A percentile compares a stretch with the other conserved stretches of the same genome.
Evolutionary conservation across 176 grass and related monocot genomes (phyloP).

Genomic region (Zoysia japonica): DNA sequence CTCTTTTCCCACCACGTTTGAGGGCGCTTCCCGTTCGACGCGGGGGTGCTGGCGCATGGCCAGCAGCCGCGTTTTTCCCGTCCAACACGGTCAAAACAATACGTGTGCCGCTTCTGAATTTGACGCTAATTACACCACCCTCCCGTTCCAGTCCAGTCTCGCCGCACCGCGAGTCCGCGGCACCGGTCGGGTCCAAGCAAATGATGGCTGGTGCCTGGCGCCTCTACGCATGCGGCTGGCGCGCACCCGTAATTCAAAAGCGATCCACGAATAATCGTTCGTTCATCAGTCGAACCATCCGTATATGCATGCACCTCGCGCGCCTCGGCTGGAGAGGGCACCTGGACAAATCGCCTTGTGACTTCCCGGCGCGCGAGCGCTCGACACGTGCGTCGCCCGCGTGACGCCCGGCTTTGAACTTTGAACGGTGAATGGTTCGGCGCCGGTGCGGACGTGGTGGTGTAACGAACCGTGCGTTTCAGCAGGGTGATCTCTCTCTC

Average conservation of each 20-base stretch:
- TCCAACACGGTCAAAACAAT: constrained; percentile 43
- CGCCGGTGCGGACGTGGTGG: constrained; percentile 22
- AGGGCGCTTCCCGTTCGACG: not conserved
- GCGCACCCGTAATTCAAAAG: not conserved
- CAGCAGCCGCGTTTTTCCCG: not conserved
- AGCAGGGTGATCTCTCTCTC: not conserved
- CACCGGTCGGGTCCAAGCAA: constrained; percentile 27
- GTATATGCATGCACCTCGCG: constrained; percentile 10
- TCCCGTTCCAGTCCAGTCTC: not conserved
- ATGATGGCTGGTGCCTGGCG: constrained; percentile 35
- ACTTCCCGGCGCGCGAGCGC: not conserved
- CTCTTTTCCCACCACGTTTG: not conserved
- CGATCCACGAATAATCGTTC: not conserved
- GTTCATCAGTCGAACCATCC: not conserved
- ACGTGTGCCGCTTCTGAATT: constrained; percentile 35
- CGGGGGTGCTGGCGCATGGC: not conserved
- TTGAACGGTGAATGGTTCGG: constrained; percentile 28
- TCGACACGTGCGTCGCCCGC: constrained; percentile 4
- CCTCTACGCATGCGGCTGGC: not conserved
- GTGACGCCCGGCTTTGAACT: constrained; percentile 4
- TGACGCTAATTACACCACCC: not conserved
- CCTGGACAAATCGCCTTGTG: not conserved
- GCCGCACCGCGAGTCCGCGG: too few relatives aligned
- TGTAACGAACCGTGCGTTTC: constrained; percentile 37
- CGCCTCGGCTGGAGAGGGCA: not conserved